phyloP scores from a whole-genome alignment of 495 filamentous ascomycete genomes.

The Friedmanniomyces endolithicus region DNA sequence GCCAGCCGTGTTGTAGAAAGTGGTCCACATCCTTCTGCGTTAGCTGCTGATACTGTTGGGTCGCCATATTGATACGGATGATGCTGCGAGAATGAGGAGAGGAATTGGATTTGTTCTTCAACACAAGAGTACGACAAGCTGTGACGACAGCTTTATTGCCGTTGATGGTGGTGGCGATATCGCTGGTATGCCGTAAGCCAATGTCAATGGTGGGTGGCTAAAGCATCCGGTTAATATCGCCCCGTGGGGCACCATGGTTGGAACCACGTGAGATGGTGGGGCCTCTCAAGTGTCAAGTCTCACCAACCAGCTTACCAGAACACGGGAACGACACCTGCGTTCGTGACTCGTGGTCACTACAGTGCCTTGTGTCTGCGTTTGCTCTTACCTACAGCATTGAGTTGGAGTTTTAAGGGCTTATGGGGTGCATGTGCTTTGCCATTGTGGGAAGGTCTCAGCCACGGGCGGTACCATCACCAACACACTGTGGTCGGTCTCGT shows the following conservation, averaged over 20 bases:
- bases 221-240: neutral
- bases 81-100: neutral
- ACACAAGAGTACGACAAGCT: neutral
- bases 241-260: neutral
- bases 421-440: too few species aligned
- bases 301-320: too few species aligned
- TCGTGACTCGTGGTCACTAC: too few species aligned
- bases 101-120: neutral
- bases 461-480: too few species aligned
- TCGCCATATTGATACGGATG: neutral
- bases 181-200: neutral
- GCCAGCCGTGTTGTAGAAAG: conserved; percentile 54
- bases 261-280: too few species aligned
- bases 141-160: neutral
- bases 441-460: too few species aligned
- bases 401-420: too few species aligned
- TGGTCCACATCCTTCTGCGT: conserved; percentile 49
- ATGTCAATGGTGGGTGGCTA: neutral
- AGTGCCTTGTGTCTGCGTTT: too few species aligned
- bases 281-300: too few species aligned
- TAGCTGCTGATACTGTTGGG: conserved; percentile 28
- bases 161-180: neutral
- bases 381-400: too few species aligned
- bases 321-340: too few species aligned
- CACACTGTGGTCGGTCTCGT: too few species aligned